Evolutionary conservation across 2,329 filamentous ascomycete species (phyloP).

Genomic region (Lachnellula suecica): DNA sequence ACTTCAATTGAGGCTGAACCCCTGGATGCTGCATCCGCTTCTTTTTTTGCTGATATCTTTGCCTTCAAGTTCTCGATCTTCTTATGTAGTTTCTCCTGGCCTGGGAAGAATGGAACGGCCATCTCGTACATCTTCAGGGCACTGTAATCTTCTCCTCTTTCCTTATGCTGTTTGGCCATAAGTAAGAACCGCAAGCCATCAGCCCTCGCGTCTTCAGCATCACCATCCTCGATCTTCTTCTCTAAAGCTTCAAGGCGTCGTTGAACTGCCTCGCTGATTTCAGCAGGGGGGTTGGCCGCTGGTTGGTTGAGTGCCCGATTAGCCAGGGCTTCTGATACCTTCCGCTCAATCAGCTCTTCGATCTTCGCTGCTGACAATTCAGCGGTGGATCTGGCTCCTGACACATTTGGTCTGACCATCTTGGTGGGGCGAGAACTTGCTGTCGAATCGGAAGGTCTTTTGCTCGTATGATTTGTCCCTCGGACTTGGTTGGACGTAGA

Average conservation of each 20-base stretch:
- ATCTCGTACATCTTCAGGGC: slow-evolving; percentile 85
- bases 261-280: slow-evolving; percentile 76
- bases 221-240: slow-evolving; percentile 70
- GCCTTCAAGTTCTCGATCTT: slow-evolving; percentile 66
- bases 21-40: slow-evolving; percentile 17
- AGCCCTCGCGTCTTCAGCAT: slow-evolving; percentile 69
- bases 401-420: slow-evolving; percentile 38
- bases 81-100: slow-evolving; percentile 72
- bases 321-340: slow-evolving; percentile 85
- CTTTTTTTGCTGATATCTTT: slow-evolving; percentile 45
- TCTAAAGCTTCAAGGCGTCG: slow-evolving; percentile 81
- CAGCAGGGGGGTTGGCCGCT: slow-evolving; percentile 40
- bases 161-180: slow-evolving; percentile 90
- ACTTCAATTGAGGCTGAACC: slow-evolving; percentile 2
- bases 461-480: slow-evolving; percentile 35
- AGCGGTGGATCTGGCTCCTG: slow-evolving; percentile 25
- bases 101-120: slow-evolving; percentile 81
- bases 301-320: slow-evolving; percentile 64
- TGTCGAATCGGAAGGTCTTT: slow-evolving; percentile 31
- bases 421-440: slow-evolving; percentile 46
- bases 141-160: slow-evolving; percentile 73
- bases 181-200: slow-evolving; percentile 83
- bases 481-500: slow-evolving; percentile 21
- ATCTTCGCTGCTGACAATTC: slow-evolving; percentile 71
- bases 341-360: slow-evolving; percentile 88